Evolutionary conservation across 176 grass and related monocot species (phyloP), one percentile per base, ranked within the genome.

Genomic region (Neostapfia colusana): DNA sequence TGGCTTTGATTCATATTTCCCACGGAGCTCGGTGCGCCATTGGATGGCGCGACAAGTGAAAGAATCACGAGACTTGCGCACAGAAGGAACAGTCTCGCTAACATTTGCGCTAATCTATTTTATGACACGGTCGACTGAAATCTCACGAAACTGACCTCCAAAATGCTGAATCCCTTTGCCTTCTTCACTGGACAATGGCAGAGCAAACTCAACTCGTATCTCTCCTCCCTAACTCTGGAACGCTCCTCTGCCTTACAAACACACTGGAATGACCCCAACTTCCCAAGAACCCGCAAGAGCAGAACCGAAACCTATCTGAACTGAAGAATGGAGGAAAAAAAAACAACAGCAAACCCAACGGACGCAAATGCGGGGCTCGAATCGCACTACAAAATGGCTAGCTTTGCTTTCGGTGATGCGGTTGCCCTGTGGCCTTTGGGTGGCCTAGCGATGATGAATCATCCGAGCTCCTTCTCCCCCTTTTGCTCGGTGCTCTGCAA

Each of bases 51-150:
- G 44, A 90, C 63, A 70, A 83, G 65, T 23, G 37, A 65, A 73
- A 89, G 80, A 48, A 87, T 23, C 63, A 86, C 18, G 42, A 70
- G 74, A 37, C 43, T 8, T 59, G 69, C 46, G 54, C 82, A 84
- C 38, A 83, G 11, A 39, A 82, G 16, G 20, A 84, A 6, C 42
- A 60, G 51, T 60, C 72, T 35, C 66, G 50, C 60, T 51, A 71
- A 8, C 88, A 88, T 90, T 72, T 74, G 63, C 38, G 61, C 56
- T 72, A 53, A 77, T 44, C 18, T 69, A 63, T 24, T 44, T 56
- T 64, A 21, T 23, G 53, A 24, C 8, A 23, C n/a, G 23, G 48
- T 20, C 58, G 63, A 36, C 16, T 15, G 46, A 63, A 74, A 61
- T 31, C 15, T 16, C 48, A 45, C 43, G 10, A 45, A 48, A 16